Percentiles rank a stretch among this genome's conserved stretches.
Evolutionary conservation across 805 yeast genomes (phyloP).

Genomic region (Clavispora asparagi): DNA sequence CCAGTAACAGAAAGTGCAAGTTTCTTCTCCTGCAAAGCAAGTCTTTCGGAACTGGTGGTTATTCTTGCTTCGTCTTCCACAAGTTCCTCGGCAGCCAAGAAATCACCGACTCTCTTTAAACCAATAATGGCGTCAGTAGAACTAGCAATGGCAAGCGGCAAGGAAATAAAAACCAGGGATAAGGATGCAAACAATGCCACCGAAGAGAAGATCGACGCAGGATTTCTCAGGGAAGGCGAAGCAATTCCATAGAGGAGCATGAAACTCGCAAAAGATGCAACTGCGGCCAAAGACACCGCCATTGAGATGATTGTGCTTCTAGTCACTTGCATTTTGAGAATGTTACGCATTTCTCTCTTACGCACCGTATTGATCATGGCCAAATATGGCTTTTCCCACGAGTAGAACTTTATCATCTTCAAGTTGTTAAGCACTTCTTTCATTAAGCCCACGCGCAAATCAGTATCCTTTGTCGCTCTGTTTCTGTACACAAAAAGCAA

Average conservation of each 20-base stretch:
- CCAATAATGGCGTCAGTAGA: slow-evolving; percentile 3
- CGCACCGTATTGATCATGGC: neutral
- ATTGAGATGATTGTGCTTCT: slow-evolving; percentile 4
- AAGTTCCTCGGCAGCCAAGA: slow-evolving; percentile 1
- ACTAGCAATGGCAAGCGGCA: slow-evolving; percentile 4
- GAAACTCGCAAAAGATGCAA: slow-evolving; percentile 4
- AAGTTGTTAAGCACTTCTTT: slow-evolving; percentile 6
- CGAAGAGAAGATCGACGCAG: slow-evolving; percentile 7
- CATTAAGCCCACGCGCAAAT: slow-evolving; percentile 3
- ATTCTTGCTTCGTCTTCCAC: neutral
- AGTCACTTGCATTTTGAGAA: slow-evolving; percentile 4
- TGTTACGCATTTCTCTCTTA: slow-evolving; percentile 1
- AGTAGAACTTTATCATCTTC: slow-evolving; percentile 8
- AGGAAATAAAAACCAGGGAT: neutral
- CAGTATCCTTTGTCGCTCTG: slow-evolving; percentile 5
- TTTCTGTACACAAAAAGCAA: slow-evolving; percentile 4
- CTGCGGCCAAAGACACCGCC: slow-evolving; percentile 1
- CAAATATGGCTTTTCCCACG: slow-evolving; percentile 8
- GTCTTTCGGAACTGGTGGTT: neutral
- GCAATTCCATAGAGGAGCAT: slow-evolving; percentile 5
- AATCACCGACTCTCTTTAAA: slow-evolving; percentile 1
- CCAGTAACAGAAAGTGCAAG: neutral
- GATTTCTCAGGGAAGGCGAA: slow-evolving; percentile 1
- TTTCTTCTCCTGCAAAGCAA: neutral
- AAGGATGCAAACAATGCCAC: slow-evolving; percentile 4